Conservation (phyloP, 140 eudicot species). For the Bidens hawaiensis region DNA sequence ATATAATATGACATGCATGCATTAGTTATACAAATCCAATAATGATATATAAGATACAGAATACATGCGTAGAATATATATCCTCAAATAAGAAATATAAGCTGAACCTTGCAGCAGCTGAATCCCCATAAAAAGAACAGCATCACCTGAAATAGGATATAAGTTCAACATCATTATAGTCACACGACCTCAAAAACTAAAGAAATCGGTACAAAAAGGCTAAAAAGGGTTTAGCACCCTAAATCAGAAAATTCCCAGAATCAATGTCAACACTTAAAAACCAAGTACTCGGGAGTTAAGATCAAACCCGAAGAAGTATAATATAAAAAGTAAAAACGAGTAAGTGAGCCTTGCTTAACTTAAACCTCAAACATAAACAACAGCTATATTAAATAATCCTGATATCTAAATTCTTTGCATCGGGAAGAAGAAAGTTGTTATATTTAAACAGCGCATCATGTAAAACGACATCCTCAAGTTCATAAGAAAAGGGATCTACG, state of each 20-base stretch:
- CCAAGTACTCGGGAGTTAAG: neutral
- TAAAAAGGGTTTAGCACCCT: no score
- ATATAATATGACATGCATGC: slow-evolving; percentile 10
- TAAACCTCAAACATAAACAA: neutral
- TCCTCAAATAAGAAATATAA: neutral
- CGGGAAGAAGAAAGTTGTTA: neutral
- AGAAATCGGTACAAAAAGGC: neutral
- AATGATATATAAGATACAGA: neutral
- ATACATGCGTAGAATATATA: slow-evolving; percentile 7
- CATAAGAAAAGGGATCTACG: neutral
- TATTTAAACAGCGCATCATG: neutral
- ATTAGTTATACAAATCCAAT: neutral
- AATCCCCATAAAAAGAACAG: slow-evolving; percentile 86
- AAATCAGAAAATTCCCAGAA: neutral
- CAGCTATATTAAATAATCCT: neutral
- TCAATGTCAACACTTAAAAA: neutral
- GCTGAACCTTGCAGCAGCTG: slow-evolving; percentile 75
- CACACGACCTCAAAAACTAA: slow-evolving; percentile 2
- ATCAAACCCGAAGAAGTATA: neutral
- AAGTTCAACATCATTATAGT: slow-evolving; percentile 10
- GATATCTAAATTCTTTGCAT: neutral
- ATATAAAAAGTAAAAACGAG: neutral
- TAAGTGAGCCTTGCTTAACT: neutral
- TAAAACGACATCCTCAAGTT: neutral
- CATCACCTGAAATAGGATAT: slow-evolving; percentile 57